Evolutionary conservation across 257 asterid genomes (phyloP).

Genomic region (Eucommia ulmoides): DNA sequence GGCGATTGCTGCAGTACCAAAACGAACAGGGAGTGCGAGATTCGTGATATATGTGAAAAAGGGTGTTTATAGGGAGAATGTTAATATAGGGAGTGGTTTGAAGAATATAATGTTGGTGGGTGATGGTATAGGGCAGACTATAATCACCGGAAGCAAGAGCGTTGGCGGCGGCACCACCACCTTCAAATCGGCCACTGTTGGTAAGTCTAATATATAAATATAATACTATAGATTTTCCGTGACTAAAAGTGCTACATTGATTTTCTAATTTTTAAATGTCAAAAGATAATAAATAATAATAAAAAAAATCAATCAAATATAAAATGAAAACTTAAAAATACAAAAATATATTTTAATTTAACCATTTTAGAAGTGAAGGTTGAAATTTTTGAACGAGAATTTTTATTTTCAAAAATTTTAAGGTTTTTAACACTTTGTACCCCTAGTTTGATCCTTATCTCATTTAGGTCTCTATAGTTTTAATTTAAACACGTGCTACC

Average conservation of each 20-base stretch:
- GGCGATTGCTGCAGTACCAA: slow-evolving; percentile 43
- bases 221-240: neutral
- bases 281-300: neutral
- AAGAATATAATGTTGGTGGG: slow-evolving; percentile 69
- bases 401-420: too few relatives aligned
- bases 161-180: slow-evolving; percentile 76
- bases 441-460: too few relatives aligned
- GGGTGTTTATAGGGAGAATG: slow-evolving; percentile 72
- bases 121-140: slow-evolving; percentile 78
- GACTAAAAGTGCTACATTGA: neutral
- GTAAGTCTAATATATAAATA: slow-evolving; percentile 22
- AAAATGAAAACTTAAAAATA: neutral
- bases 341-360: too few relatives aligned
- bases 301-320: neutral
- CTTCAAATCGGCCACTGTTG: slow-evolving; percentile 70
- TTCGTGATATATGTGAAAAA: slow-evolving; percentile 56
- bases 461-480: too few relatives aligned
- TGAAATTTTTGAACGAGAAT: neutral
- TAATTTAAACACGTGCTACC: too few relatives aligned
- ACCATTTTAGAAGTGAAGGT: neutral
- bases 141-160: slow-evolving; percentile 78
- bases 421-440: too few relatives aligned
- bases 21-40: slow-evolving; percentile 33
- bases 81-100: slow-evolving; percentile 31
- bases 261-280: neutral